Base-by-base conservation (phyloP, 176 grass and related monocot species). In the Raddia distichophylla region DNA sequence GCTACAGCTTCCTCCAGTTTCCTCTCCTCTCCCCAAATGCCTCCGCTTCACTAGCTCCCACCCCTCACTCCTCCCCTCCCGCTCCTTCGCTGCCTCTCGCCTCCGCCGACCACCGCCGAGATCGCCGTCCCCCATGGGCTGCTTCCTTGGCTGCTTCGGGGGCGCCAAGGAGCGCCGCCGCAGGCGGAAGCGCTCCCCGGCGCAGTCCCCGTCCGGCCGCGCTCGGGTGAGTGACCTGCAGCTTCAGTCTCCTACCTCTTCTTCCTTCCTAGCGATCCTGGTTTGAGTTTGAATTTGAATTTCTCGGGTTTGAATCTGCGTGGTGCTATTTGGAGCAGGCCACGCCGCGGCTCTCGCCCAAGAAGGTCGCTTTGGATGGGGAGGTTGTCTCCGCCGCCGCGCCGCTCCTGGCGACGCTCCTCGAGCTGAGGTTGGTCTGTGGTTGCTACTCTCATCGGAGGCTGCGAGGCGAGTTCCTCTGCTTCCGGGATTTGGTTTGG, bases 131-230 rank as follows among this genome's bases (percentile, higher is more conserved):
- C 2, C 59, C 56, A 99, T 99, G 97, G 93, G 97, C 61, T 99
- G 97, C 83, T 99, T 99, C 82, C 97, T 99, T 84, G 91, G 85
- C 64, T 99, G 97, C 88, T 99, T 99, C 85, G 93, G 93, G 50
- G 89, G 80, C 52, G 67, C 89, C 84, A 91, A 86, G 86, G 80
- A 95, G 54, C 83, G 77, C 66, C 80, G 83, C 34, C 87, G 75
- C 83, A 50, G 84, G 51, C 87, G 83, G 55, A 95, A 87, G 84
- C 80, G 91, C 9, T 89, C 93, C 12, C 83, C 92, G 4, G 59
- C 70, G 9, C 94, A 89, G 44, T 91, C 81, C 83, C 85, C 90
- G 55, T 78, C 75, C 15, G 60, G 63, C 57, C 82, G 72, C 42
- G 56, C 76, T 45, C 70, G 73, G 84, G 94, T 97, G 82, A 62